Evolutionary conservation across 2,329 filamentous ascomycete species (phyloP), one percentile per base, ranked within the genome.

Genomic region (Xylaria multiplex): DNA sequence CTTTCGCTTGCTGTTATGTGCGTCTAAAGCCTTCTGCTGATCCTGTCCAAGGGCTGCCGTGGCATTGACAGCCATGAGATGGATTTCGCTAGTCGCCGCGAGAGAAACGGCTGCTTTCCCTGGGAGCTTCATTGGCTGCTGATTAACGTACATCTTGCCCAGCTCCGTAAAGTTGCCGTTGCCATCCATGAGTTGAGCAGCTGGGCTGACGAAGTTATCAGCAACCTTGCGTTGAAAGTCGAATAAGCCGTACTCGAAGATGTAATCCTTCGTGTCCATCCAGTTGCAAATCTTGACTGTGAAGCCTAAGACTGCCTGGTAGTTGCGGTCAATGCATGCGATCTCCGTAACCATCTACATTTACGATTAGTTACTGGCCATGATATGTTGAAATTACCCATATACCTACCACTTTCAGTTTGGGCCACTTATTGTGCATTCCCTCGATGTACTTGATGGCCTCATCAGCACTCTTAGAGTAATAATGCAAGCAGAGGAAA

Each of bases 151-250:
- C 65, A 72, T 66, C 35, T 69, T 71, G 13, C 73, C 73, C 3
- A 79, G 71, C 30, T 72, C 64, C 8, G 77, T 83, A 56, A 81
- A 81, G 22, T 72, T 73, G 3, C 80, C 81, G 61, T 81, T 74
- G 9, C 64, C 62, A 54, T 81, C 79, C 80, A 84, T 80, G 67
- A 84, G 76, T 72, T 82, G 80, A 30, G 81, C 81, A 43, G 76
- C 78, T 0, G 80, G 81, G 68, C 81, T 83, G 22, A 83, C 81
- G 72, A 81, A 84, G 61, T 71, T 72, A 67, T 83, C 81, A 11
- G 81, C 79, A 57, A 77, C 72, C 27, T 79, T 73, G 59, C 74
- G 74, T 76, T 81, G 81, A 67, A 81, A 82, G 32, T 80, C 81
- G 67, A 82, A 82, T 58, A 81, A 78, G 13, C 76, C 79, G 69